Evolutionary conservation across 345 rosid species (phyloP).

Genomic region (Geranium rotundifolium): DNA sequence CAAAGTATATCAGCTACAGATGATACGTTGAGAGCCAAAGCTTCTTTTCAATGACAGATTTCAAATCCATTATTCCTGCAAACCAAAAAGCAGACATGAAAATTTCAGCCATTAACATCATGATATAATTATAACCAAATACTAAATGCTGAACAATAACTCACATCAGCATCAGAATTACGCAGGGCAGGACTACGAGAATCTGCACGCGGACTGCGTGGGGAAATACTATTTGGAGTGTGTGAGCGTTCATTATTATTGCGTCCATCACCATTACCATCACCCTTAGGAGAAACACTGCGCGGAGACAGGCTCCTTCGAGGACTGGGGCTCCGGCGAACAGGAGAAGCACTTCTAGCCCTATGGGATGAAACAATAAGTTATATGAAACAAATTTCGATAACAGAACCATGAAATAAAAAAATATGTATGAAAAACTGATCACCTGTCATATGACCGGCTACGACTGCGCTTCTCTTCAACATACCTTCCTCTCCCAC

Average conservation of each 20-base stretch:
- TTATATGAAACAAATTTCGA: neutral
- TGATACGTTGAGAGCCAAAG: neutral
- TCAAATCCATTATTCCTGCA: neutral
- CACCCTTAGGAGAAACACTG: conserved; percentile 21
- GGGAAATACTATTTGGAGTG: conserved; percentile 24
- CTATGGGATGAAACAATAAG: neutral
- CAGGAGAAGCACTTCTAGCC: conserved; percentile 27
- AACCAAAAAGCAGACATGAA: neutral
- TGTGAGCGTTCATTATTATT: conserved; percentile 18
- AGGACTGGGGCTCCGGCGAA: conserved; percentile 25
- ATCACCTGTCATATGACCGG: conserved; percentile 36
- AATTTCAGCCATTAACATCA: neutral
- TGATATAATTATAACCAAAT: no score
- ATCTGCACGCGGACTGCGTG: conserved; percentile 19
- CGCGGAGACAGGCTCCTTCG: conserved; percentile 28
- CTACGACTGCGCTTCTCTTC: conserved; percentile 34
- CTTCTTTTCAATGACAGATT: neutral
- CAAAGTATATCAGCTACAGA: neutral
- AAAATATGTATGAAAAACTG: neutral
- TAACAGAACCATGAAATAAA: neutral
- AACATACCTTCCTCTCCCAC: conserved; percentile 33
- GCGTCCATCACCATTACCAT: conserved; percentile 17
- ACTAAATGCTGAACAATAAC: neutral
- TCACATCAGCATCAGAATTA: neutral
- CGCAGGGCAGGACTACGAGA: conserved; percentile 8